phyloP scores from a whole-genome alignment of 495 filamentous ascomycete species.

The Durotheca rogersii region DNA sequence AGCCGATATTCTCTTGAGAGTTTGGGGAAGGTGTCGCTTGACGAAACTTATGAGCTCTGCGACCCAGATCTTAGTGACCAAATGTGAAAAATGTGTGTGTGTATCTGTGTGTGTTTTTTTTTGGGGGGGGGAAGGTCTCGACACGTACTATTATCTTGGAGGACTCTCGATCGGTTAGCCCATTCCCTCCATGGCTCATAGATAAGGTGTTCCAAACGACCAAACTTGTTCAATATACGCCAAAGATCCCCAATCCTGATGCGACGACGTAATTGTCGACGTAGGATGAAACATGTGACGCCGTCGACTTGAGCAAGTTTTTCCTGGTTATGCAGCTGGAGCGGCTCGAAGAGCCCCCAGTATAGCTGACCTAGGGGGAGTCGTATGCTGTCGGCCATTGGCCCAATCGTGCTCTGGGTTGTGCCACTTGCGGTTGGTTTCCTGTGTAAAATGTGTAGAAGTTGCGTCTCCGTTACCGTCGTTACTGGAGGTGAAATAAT shows the following conservation, averaged over 20 bases:
- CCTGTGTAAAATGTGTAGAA: background rate
- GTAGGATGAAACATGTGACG: slow-evolving; percentile 23
- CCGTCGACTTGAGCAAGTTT: slow-evolving; percentile 16
- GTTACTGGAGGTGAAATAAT: slow-evolving; percentile 19
- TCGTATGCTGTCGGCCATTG: slow-evolving; percentile 21
- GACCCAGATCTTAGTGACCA: too few relatives aligned
- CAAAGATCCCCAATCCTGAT: slow-evolving; percentile 3
- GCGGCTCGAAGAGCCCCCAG: slow-evolving; percentile 19
- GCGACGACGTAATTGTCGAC: slow-evolving; percentile 28
- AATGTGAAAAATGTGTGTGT: too few relatives aligned
- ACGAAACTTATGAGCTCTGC: too few relatives aligned
- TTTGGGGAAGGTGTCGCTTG: slow-evolving; percentile 10
- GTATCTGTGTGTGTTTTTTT: too few relatives aligned
- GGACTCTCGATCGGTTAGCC: slow-evolving; percentile 5
- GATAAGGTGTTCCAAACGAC: slow-evolving; percentile 15
- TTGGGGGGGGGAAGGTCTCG: too few relatives aligned
- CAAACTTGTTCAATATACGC: slow-evolving; percentile 15
- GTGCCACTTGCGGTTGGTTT: slow-evolving; percentile 2
- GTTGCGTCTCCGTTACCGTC: slow-evolving; percentile 6
- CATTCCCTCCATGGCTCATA: slow-evolving; percentile 21
- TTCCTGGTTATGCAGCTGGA: slow-evolving; percentile 8
- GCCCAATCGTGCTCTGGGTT: slow-evolving; percentile 22
- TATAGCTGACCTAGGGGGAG: slow-evolving; percentile 19
- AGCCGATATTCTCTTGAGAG: slow-evolving; percentile 19
- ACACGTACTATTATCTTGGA: slow-evolving; percentile 12